Base-by-base conservation (phyloP, 2,329 filamentous ascomycete species). In the Fusarium subglutinans region DNA sequence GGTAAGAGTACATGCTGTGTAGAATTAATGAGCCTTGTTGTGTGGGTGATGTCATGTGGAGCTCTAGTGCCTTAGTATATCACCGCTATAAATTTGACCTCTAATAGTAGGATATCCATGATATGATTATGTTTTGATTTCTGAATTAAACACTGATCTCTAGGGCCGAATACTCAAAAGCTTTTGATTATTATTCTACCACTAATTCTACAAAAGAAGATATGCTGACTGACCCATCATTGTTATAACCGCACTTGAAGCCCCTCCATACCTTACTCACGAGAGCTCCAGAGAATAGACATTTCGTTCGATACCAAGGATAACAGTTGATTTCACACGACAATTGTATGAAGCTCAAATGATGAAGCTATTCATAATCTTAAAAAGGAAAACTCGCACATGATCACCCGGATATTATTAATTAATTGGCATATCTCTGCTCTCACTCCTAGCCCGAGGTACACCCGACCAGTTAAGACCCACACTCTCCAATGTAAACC, bases 21-120 rank as follows among this genome's bases (percentile, higher is more conserved):
- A 55, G 50, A 69, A 40, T 58, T 69, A 54, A 55, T 58, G 66
- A 65, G 70, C 55, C 62, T 55, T 74, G 58, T 48, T 62, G 72
- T 56, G 70, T 63, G 59, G 51, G 70, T 75, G 72, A 79, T 75
- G 73, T 79, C 77, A 79, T 79, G 69, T 69, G 70, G 70, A 75
- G 76, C 72, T 26, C 24, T 24, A 24, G 33, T 35, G 33, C 33
- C 15, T 35, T 35, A 35, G 33, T 35, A 58, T 28, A 65, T 41
- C 35, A 51, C 38, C 54, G 33, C 50, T 30, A 50, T 61, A 38
- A 17, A 38, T 15, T 33, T 33, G 48, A 33, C 14, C 37, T 17
- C 20, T 33, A 45, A 45, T 48, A 57, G 22, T 13, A 28, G 14
- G 12, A 22, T 64, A 62, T 28, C 38, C 20, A 65, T 37, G 35